These are phyloP conservation scores for Penicillium maclennaniae DNA, from an alignment of 495 filamentous ascomycete species.

Conservation along the genomic window DNA sequence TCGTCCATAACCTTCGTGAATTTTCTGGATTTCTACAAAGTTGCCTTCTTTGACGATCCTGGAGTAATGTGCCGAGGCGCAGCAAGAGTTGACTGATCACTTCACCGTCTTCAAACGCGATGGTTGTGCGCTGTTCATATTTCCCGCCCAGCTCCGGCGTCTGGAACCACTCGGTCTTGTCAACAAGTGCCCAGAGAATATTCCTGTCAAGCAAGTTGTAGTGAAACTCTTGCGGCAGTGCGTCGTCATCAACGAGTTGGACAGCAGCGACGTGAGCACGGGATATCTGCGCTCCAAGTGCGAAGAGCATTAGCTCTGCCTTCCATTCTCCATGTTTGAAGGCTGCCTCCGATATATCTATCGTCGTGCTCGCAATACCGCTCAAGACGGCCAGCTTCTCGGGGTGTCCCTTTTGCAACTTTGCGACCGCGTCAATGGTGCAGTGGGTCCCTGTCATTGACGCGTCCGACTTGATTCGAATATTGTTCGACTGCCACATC, in stretches of 20 bases:
- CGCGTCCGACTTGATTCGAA: slow-evolving; percentile 40
- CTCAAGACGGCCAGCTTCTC: slow-evolving; percentile 13
- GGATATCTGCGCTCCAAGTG: slow-evolving; percentile 44
- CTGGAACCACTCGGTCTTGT: slow-evolving; percentile 35
- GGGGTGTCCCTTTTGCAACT: slow-evolving; percentile 23
- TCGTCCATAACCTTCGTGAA: slow-evolving; percentile 29
- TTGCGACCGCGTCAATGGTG: slow-evolving; percentile 27
- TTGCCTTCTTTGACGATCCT: slow-evolving; percentile 32
- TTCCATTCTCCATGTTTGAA: slow-evolving; percentile 40
- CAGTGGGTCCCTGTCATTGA: slow-evolving; percentile 34
- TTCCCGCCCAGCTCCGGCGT: slow-evolving; percentile 13
- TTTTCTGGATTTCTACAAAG: slow-evolving; percentile 29
- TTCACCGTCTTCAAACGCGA: neutral
- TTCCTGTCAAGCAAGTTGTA: slow-evolving; percentile 33
- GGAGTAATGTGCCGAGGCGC: neutral
- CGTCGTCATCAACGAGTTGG: slow-evolving; percentile 37
- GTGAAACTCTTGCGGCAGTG: slow-evolving; percentile 32
- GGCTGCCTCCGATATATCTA: slow-evolving; percentile 28
- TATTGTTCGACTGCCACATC: slow-evolving; percentile 35
- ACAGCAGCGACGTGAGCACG: slow-evolving; percentile 37
- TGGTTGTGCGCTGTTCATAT: slow-evolving; percentile 7
- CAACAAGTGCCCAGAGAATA: slow-evolving; percentile 33
- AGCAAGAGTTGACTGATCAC: neutral
- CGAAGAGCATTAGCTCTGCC: slow-evolving; percentile 30
- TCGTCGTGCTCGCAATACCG: slow-evolving; percentile 21